Base-by-base conservation (phyloP, 148 eudicot species). In the Vaccinium corymbosum region DNA sequence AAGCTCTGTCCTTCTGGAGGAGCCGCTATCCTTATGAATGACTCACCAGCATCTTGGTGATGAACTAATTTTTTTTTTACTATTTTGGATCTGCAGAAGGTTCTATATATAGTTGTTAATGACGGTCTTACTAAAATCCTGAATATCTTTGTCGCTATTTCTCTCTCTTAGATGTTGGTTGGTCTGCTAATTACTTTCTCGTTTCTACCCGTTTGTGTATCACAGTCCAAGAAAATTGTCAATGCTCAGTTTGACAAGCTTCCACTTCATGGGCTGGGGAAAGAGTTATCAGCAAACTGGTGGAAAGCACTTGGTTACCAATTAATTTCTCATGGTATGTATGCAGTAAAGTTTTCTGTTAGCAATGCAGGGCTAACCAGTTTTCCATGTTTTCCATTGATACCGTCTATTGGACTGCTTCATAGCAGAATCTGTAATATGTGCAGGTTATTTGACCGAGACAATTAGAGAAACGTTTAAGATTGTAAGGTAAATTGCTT, bases 231-330 rank as follows among this genome's bases (percentile, higher is more conserved):
- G 87, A 94, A 86, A 85, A 89, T 94, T 83, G 87, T 93, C 51
- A 88, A 90, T 75, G 90, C 92, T 85, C 87, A 87, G 88, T 92
- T 93, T 88, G 96, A 94, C 83, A 88, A 83, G 87, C 92, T 94
- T 53, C 98, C 94, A 82, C 82, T 92, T 84, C 98, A 94, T 88
- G 96, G 98, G 62, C 95, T 94, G 81, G 98, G 98, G 79, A 94
- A 94, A 85, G 90, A 88, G 70, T 85, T 91, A 78, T 82, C 98
- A 78, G 91, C 94, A 72, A 93, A 93, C 89, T 92, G 98, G 98
- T 93, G 96, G 98, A 94, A 94, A 86, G 81, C 89, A 38, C 89
- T 94, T 25, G 98, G 89, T 85, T 86, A 83, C 86, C 93, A 85
- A 81, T 84, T 94, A 78, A 91, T 93, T 87, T 84, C 94, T 76